Percentiles rank a stretch among this genome's conserved stretches.
Conservation (phyloP, 148 eudicot species). For the Hydrangea macrophylla region DNA sequence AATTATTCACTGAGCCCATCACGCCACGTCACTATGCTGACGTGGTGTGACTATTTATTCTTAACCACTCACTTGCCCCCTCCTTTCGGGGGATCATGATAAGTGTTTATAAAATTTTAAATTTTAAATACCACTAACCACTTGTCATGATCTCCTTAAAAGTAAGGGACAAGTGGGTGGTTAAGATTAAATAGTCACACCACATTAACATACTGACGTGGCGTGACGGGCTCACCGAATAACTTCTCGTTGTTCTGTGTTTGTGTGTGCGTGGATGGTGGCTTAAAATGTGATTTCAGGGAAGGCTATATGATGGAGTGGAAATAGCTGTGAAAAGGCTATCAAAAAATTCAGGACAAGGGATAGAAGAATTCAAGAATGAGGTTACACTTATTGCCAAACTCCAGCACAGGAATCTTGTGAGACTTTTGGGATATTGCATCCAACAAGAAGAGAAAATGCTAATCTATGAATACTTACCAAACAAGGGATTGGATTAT, state of each 20-base stretch:
- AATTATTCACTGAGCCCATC: too few species aligned
- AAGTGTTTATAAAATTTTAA: too few species aligned
- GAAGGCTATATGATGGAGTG: constrained; percentile 27
- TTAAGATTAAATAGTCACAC: background rate
- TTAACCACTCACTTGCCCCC: too few species aligned
- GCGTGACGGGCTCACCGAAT: too few species aligned
- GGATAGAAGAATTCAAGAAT: constrained; percentile 56
- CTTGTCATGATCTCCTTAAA: too few species aligned
- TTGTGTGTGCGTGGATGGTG: too few species aligned
- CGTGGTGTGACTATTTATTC: too few species aligned
- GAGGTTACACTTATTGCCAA: constrained; percentile 54
- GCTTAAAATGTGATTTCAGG: constrained; percentile 28
- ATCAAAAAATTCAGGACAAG: constrained; percentile 49
- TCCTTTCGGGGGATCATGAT: too few species aligned
- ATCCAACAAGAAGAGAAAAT: constrained; percentile 44
- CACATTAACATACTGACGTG: too few species aligned
- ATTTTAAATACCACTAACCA: too few species aligned
- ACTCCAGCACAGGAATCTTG: constrained; percentile 62
- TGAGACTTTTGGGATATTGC: constrained; percentile 53
- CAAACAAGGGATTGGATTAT: constrained; percentile 55
- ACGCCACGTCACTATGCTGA: too few species aligned
- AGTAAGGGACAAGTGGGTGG: too few species aligned
- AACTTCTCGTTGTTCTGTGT: background rate
- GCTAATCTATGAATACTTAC: constrained; percentile 55
- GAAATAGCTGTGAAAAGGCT: constrained; percentile 60